These are phyloP conservation scores for Mycena vulgaris DNA, from an alignment of 768 basidiomycete genomes.

Conservation along the genomic window DNA sequence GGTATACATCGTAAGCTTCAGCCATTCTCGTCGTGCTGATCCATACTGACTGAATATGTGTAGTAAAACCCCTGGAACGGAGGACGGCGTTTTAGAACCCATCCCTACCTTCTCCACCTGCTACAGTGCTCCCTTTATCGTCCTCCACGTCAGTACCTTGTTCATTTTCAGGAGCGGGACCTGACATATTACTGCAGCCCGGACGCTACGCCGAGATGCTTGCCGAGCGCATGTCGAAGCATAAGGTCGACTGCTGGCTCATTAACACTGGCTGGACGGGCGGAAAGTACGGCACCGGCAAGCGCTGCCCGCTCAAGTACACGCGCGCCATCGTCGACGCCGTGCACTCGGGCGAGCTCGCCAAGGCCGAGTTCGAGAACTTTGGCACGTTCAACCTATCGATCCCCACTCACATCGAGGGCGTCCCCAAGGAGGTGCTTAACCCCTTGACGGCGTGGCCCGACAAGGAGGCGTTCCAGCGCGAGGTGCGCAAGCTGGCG, in stretches of 20 bases:
- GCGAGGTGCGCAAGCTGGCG: slow-evolving; percentile 89
- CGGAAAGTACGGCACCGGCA: slow-evolving; percentile 92
- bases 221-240: slow-evolving; percentile 91
- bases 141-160: slow-evolving; percentile 80
- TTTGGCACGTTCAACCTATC: slow-evolving; percentile 88
- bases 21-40: not conserved
- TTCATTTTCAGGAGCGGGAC: too few species aligned
- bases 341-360: slow-evolving; percentile 94
- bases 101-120: slow-evolving; percentile 99
- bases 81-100: slow-evolving; percentile 97
- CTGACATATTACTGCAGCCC: slow-evolving; percentile 63
- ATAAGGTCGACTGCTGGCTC: slow-evolving; percentile 95
- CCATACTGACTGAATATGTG: slow-evolving; percentile 39
- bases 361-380: slow-evolving; percentile 88
- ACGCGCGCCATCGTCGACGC: slow-evolving; percentile 98
- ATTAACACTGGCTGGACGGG: slow-evolving; percentile 99
- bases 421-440: slow-evolving; percentile 92
- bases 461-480: slow-evolving; percentile 90
- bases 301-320: slow-evolving; percentile 96
- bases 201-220: slow-evolving; percentile 98
- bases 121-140: slow-evolving; percentile 99
- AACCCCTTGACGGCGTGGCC: slow-evolving; percentile 92
- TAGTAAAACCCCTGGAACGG: slow-evolving; percentile 99
- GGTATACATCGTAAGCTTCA: slow-evolving; percentile 87
- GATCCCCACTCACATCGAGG: slow-evolving; percentile 86